Conservation (phyloP, 2,329 filamentous ascomycete genomes). For the Proliferodiscus dingleyae region DNA sequence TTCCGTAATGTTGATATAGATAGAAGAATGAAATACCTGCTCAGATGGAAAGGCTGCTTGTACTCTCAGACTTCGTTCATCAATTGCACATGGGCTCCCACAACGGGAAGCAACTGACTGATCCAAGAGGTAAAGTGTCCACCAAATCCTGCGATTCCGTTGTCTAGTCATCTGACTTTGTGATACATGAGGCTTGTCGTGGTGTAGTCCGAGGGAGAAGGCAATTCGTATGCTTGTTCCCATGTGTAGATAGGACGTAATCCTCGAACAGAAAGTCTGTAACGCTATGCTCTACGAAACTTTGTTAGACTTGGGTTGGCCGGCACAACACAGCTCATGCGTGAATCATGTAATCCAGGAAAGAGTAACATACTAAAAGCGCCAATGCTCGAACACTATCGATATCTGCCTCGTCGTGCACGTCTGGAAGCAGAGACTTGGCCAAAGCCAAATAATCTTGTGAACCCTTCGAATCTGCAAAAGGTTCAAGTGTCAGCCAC, state of each 20-base stretch:
- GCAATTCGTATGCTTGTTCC: constrained; percentile 18
- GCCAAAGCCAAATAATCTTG: constrained; percentile 17
- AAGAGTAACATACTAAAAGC: constrained; percentile 8
- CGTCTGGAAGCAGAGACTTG: constrained; percentile 13
- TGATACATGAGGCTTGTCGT: constrained; percentile 14
- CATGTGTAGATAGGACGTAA: constrained; percentile 20
- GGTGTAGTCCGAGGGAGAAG: constrained; percentile 18
- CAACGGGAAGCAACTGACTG: constrained; percentile 17
- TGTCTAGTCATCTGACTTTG: constrained; percentile 17
- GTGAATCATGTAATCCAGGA: too few species aligned
- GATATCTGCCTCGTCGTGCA: constrained; percentile 20
- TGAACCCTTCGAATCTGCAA: constrained; percentile 10
- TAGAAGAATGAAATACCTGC: constrained; percentile 9
- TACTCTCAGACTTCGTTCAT: constrained; percentile 15
- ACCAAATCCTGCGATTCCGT: constrained; percentile 19
- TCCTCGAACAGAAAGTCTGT: constrained; percentile 16
- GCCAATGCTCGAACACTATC: constrained; percentile 19
- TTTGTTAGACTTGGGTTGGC: too few species aligned
- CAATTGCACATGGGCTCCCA: constrained; percentile 16
- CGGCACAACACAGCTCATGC: too few species aligned
- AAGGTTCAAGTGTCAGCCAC: background rate
- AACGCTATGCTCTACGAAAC: constrained; percentile 12
- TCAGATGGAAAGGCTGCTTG: constrained; percentile 16
- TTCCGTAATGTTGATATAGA: background rate
- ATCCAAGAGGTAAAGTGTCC: constrained; percentile 19